Base-by-base conservation (phyloP, 352 stramenopile genomes). In the Pythium scleroteichum region DNA sequence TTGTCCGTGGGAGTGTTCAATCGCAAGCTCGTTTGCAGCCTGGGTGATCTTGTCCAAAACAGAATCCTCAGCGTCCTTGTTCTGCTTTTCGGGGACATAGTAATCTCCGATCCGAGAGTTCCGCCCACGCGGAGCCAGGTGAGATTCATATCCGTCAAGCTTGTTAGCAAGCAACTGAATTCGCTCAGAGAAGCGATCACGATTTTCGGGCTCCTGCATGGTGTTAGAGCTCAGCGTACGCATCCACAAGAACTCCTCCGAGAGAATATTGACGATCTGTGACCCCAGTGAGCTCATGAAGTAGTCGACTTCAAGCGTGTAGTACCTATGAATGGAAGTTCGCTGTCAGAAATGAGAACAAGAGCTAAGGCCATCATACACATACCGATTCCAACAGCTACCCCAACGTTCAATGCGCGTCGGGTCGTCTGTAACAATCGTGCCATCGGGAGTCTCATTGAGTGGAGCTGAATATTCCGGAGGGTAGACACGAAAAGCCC, bases 401-500 rank as follows among this genome's bases (percentile, higher is more conserved):
- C 97, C 97, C 97, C 97, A 99, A 45, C 90, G 82, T 73, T 99
- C 96, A 38, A 99, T 85, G 24, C 96, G 79, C 19, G 82, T 75
- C 44, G 88, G 87, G 54, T 99, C 97, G 58, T 98, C 87, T 26
- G 75, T 88, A 33, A 99, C 82, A 27, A 99, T 90, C 19, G 82
- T 93, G 19, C 96, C 96, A 72, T 99, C 95, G 0, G 97, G 97
- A 45, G 93, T 98, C 72, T 98, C 84, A 71, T 99, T 97, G 22
- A 90, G 57, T 23, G 90, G 86, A 2, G 90, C 79, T 13, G 80
- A 94, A 71, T 98, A 99, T 71, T 99, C 97, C 0, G 96, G 97
- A 23, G 96, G 96, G 69, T 98, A 99, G 2, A 97, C 96, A 4
- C 97, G 94, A 77, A 99, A 99, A 1, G 97, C 97, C 14, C 97